These are phyloP conservation scores for Scytalidium sp. DNA, from an alignment of 2,329 filamentous ascomycete species.

Conservation along the genomic window DNA sequence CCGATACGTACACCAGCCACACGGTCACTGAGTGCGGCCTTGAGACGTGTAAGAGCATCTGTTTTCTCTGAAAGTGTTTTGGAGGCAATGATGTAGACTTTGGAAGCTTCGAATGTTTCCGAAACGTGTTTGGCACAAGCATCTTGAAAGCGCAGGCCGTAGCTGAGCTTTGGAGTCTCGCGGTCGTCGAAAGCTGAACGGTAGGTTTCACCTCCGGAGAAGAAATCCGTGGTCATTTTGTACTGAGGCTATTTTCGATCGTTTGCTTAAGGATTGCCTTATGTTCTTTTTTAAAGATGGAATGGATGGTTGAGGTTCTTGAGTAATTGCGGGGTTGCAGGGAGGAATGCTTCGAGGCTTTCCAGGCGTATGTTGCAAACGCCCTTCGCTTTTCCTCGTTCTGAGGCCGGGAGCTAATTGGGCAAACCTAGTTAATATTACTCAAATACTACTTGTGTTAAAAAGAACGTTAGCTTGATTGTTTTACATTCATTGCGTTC, in stretches of 20 bases:
- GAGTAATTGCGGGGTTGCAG: too few relatives aligned
- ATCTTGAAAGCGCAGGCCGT: constrained; percentile 23
- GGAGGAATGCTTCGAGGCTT: too few relatives aligned
- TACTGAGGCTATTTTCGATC: background rate
- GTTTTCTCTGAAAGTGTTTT: constrained; percentile 25
- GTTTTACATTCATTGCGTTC: too few relatives aligned
- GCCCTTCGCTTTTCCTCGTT: too few relatives aligned
- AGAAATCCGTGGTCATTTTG: constrained; percentile 38
- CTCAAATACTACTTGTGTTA: too few relatives aligned
- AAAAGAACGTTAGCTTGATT: too few relatives aligned
- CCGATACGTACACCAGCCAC: constrained; percentile 22
- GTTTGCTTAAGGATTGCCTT: too few relatives aligned
- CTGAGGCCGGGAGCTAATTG: too few relatives aligned
- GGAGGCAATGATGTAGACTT: constrained; percentile 25
- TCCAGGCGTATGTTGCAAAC: too few relatives aligned
- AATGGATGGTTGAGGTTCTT: too few relatives aligned
- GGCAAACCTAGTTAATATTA: too few relatives aligned
- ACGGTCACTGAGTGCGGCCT: constrained; percentile 18
- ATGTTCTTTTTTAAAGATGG: too few relatives aligned
- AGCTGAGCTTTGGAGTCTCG: constrained; percentile 16
- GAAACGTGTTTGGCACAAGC: constrained; percentile 25
- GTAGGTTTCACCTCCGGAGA: constrained; percentile 1
- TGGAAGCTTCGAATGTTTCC: constrained; percentile 21
- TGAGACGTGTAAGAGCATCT: constrained; percentile 15
- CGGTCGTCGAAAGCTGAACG: constrained; percentile 6